Base-by-base conservation (phyloP, 495 filamentous ascomycete species). In the Pyronema omphalodes region DNA sequence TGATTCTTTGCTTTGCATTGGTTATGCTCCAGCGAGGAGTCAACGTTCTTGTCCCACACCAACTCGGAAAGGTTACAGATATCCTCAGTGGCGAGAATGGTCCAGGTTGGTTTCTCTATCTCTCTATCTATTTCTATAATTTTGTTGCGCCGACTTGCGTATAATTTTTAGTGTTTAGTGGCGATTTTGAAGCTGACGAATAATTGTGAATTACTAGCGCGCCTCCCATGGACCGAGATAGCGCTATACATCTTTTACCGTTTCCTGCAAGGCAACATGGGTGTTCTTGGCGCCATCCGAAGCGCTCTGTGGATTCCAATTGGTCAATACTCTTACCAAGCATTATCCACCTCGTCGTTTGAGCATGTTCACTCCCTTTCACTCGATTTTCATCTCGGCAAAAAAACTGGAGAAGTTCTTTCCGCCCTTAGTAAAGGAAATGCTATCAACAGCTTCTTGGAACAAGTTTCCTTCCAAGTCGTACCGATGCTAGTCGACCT, bases 301-400 rank as follows among this genome's bases (percentile, higher is more conserved):
- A 81, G 84, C 15, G 76, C 82, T 14, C 70, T 98, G 29, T 98
- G 91, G 91, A 87, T 98, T 44, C 91, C 91, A 0, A 85, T 98
- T 49, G 80, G 86, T 37, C 91, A 98, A 65, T 93, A 95, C 67
- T 93, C 89, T 7, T 98, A 95, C 67, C 84, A 86, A 67, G 86
- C 91, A 48, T 75, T 98, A 33, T 94, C 87, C 1, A 89, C 88
- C 1, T 87, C 91, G 7, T 83, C 89, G 6, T 98, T 98, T 61
- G 91, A 96, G 67, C 91, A 98, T 64, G 91, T 98, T 14, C 91
- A 96, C 67, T 79, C 81, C 37, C 77, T 98, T 12, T 94, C 88
- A 67, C 72, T 95, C 58, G 91, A 96, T 63, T 98, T 98, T 61
- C 91, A 98, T 67, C 76, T 95, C 9, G 84, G 87, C 43, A 98